Conservation (phyloP, 179 eudicot genomes). For the Beta corolliflora region DNA sequence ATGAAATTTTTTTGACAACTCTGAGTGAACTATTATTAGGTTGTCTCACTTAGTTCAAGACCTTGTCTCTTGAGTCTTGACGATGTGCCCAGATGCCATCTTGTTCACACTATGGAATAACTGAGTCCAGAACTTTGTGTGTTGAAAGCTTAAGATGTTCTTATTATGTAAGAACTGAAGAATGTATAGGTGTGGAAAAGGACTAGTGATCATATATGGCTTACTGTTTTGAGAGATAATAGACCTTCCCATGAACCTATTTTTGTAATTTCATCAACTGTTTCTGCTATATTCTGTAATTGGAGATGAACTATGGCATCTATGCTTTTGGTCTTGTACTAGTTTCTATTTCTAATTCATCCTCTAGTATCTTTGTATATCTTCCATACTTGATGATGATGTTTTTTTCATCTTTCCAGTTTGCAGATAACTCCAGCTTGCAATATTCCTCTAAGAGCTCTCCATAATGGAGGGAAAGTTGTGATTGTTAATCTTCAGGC, state of each 20-base stretch:
- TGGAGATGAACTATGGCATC: too few relatives aligned
- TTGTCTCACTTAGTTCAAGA: background rate
- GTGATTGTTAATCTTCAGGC: slow-evolving; percentile 82
- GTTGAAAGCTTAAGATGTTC: background rate
- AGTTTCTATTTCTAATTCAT: background rate
- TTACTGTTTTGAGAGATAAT: background rate
- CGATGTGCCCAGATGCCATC: too few relatives aligned
- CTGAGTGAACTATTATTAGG: background rate
- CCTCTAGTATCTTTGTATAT: background rate
- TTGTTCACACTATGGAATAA: too few relatives aligned
- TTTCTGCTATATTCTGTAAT: too few relatives aligned
- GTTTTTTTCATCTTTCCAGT: slow-evolving; percentile 33
- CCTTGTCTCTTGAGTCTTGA: too few relatives aligned
- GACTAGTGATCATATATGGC: background rate
- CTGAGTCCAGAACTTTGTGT: too few relatives aligned
- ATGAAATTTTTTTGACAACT: background rate
- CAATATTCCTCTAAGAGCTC: slow-evolving; percentile 58
- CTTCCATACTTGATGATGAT: background rate
- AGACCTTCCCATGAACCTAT: background rate
- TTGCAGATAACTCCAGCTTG: slow-evolving; percentile 80
- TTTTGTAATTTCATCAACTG: background rate
- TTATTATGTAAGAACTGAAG: background rate
- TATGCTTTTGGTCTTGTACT: background rate
- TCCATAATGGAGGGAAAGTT: slow-evolving; percentile 58
- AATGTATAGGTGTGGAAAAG: background rate